Conservation (phyloP, 1,284 basidiomycete genomes). For the Xerocomus nothofagi region DNA sequence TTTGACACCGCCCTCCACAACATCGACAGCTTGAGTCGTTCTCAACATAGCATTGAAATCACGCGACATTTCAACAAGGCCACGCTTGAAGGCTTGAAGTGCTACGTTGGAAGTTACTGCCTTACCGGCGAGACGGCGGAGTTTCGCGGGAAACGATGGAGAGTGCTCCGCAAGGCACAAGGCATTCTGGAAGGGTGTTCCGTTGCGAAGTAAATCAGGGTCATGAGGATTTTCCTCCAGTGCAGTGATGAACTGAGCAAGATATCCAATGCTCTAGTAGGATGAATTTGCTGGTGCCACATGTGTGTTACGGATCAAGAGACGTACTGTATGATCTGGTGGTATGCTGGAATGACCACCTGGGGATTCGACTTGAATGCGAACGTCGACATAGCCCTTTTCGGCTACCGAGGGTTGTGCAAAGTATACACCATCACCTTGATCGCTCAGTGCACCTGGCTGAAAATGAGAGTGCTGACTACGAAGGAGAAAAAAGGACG, state of each 20-base stretch:
- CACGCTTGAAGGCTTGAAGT: no score
- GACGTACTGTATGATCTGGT: constrained; percentile 54
- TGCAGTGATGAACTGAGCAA: constrained; percentile 53
- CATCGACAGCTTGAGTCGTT: constrained; percentile 53
- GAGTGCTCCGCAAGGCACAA: constrained; percentile 51
- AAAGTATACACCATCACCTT: constrained; percentile 27
- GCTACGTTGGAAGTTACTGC: constrained; percentile 28
- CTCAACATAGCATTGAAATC: constrained; percentile 33
- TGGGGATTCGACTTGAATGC: constrained; percentile 50
- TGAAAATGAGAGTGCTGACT: neutral
- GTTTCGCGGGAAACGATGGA: constrained; percentile 41
- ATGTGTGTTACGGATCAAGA: constrained; percentile 5
- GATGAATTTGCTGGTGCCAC: neutral
- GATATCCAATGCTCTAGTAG: constrained; percentile 59
- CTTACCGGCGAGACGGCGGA: constrained; percentile 21
- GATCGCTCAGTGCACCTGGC: neutral
- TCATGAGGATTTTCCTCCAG: constrained; percentile 54
- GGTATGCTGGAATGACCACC: constrained; percentile 72
- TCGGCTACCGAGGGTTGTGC: constrained; percentile 59
- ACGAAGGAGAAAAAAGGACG: neutral
- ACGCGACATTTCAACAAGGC: constrained; percentile 36
- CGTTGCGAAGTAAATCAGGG: constrained; percentile 38
- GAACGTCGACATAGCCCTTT: constrained; percentile 64
- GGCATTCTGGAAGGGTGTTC: constrained; percentile 24
- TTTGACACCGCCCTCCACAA: constrained; percentile 49